Evolutionary conservation across 208 protist species (phyloP).

Genomic region (Paratrypanosoma confusum): DNA sequence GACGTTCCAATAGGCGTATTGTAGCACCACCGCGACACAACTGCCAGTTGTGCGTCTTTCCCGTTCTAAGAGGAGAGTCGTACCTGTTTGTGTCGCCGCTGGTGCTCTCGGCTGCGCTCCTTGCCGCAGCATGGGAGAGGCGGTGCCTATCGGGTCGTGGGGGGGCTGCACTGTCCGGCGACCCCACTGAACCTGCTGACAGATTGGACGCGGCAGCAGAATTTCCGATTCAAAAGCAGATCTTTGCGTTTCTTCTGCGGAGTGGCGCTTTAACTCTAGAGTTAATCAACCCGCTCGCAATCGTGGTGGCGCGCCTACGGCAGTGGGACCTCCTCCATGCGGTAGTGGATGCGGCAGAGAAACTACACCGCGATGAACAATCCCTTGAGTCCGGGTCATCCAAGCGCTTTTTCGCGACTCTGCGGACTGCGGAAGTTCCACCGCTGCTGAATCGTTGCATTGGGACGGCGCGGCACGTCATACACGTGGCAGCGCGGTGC

Average conservation of each 20-base stretch:
- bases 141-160: too few species aligned
- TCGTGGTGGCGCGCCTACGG: conserved; percentile 23
- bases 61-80: too few species aligned
- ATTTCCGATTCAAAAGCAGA: conserved; percentile 21
- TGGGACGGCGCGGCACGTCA: conserved; percentile 42
- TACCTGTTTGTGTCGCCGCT: too few species aligned
- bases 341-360: conserved; percentile 29
- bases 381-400: too few species aligned
- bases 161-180: too few species aligned
- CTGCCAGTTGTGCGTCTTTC: too few species aligned
- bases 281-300: conserved; percentile 46
- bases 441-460: conserved; percentile 29
- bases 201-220: conserved; percentile 1
- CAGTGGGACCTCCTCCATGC: conserved; percentile 39
- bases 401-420: conserved; percentile 31
- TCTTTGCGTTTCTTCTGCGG: conserved; percentile 41
- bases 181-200: conserved; percentile 2
- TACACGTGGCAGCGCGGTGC: conserved; percentile 38
- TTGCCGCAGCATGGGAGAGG: conserved; percentile 12
- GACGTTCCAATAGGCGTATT: too few species aligned
- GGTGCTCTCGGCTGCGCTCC: conserved; percentile 29
- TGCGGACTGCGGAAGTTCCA: conserved; percentile 42
- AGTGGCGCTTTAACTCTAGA: conserved; percentile 29
- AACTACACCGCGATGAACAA: background rate
- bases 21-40: too few species aligned